Evolutionary conservation across 805 yeast species (phyloP).

Genomic region (Clavispora phyllophila): DNA sequence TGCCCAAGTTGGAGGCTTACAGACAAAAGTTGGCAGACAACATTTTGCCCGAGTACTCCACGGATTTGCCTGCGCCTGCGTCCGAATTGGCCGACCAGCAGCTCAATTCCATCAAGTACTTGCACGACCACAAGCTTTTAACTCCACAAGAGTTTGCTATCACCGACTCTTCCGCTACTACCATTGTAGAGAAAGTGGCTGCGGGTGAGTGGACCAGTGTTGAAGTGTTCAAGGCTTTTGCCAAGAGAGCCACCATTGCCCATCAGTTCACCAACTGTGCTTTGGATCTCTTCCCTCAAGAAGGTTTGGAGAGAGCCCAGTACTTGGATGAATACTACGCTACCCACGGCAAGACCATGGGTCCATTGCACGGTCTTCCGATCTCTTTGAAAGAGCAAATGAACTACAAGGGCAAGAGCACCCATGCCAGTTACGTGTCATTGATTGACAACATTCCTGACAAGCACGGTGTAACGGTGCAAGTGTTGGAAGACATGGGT

Average conservation of each 20-base stretch:
- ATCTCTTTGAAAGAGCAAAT: slow-evolving; percentile 63
- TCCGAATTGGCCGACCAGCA: slow-evolving; percentile 30
- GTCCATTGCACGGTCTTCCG: slow-evolving; percentile 67
- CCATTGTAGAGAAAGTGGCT: slow-evolving; percentile 41
- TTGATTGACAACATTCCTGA: slow-evolving; percentile 43
- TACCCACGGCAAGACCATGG: slow-evolving; percentile 46
- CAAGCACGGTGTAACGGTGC: slow-evolving; percentile 44
- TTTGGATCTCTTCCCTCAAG: slow-evolving; percentile 56
- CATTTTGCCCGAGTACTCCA: slow-evolving; percentile 37
- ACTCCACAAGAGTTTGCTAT: slow-evolving; percentile 37
- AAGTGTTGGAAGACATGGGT: slow-evolving; percentile 46
- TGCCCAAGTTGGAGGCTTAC: slow-evolving; percentile 44
- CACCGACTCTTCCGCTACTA: slow-evolving; percentile 40
- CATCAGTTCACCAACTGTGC: slow-evolving; percentile 60
- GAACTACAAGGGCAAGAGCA: slow-evolving; percentile 46
- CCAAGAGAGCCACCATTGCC: slow-evolving; percentile 58
- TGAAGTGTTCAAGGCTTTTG: slow-evolving; percentile 55
- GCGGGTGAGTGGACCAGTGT: slow-evolving; percentile 44
- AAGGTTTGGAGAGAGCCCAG: slow-evolving; percentile 54
- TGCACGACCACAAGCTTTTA: slow-evolving; percentile 31
- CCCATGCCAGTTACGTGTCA: slow-evolving; percentile 58
- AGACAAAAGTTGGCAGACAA: slow-evolving; percentile 31
- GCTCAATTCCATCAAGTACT: slow-evolving; percentile 33
- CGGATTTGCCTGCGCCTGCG: slow-evolving; percentile 29
- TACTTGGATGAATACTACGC: slow-evolving; percentile 47